These are phyloP conservation scores for Echites panduratus DNA, from an alignment of 257 asterid species.

Conservation along the genomic window DNA sequence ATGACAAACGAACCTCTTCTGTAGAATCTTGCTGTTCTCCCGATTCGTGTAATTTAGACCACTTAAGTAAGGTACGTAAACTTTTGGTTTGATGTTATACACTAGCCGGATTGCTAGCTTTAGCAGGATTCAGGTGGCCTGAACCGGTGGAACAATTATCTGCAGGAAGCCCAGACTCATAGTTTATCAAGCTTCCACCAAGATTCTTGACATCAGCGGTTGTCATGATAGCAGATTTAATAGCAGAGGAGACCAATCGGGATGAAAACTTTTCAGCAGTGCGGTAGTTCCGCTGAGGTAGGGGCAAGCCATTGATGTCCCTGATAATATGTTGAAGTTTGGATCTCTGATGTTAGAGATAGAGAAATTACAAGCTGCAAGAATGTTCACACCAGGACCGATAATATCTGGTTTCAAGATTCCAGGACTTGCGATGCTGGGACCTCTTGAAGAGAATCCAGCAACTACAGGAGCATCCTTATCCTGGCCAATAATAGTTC, in stretches of 20 bases:
- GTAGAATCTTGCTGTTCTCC: slow-evolving; percentile 7
- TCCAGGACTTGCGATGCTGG: slow-evolving; percentile 15
- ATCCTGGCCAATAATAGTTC: too few species aligned
- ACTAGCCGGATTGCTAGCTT: slow-evolving; percentile 23
- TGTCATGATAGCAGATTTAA: slow-evolving; percentile 29
- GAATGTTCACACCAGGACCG: slow-evolving; percentile 30
- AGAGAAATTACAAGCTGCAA: slow-evolving; percentile 19
- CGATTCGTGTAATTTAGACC: slow-evolving; percentile 18
- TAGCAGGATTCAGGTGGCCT: slow-evolving; percentile 20
- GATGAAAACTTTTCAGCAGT: slow-evolving; percentile 22
- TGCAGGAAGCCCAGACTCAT: slow-evolving; percentile 9
- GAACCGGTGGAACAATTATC: slow-evolving; percentile 15
- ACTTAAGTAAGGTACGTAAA: slow-evolving; percentile 19
- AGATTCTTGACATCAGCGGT: slow-evolving; percentile 18
- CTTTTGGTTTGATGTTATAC: slow-evolving; percentile 15
- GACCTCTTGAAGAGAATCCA: slow-evolving; percentile 3
- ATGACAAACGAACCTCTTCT: slow-evolving; percentile 22
- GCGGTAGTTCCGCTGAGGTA: slow-evolving; percentile 27
- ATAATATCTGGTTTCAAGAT: slow-evolving; percentile 26
- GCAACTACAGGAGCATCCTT: too few species aligned
- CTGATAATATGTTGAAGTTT: slow-evolving; percentile 16
- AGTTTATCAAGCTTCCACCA: slow-evolving; percentile 3
- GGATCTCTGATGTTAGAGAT: slow-evolving; percentile 2
- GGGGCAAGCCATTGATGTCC: slow-evolving; percentile 31
- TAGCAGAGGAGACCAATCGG: slow-evolving; percentile 27